A percentile compares a stretch with the other conserved stretches of the same genome.
Evolutionary conservation across 2,329 filamentous ascomycete species (phyloP).

Genomic region (Hymenotorrendiella dingleyae): DNA sequence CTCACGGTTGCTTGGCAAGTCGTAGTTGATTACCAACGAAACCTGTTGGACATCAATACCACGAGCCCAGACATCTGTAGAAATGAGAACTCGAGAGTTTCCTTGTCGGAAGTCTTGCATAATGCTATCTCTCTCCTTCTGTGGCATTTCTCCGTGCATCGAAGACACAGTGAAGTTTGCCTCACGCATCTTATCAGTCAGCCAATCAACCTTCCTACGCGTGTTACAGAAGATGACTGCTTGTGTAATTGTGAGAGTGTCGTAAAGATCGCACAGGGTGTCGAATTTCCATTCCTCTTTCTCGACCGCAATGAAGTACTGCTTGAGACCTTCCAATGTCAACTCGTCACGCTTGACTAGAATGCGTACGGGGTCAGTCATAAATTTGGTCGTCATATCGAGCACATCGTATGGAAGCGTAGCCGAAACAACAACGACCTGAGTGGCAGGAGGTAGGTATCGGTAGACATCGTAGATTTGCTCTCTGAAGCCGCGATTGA

Average conservation of each 20-base stretch:
- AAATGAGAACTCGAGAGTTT: conserved; percentile 96
- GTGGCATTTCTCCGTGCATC: conserved; percentile 99
- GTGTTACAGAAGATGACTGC: conserved; percentile 99
- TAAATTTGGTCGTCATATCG: conserved; percentile 99
- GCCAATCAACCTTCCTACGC: conserved; percentile 99
- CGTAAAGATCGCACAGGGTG: conserved; percentile 96
- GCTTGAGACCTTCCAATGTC: conserved; percentile 94
- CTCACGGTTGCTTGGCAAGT: conserved; percentile 96
- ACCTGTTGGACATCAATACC: conserved; percentile 99
- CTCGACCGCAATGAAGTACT: conserved; percentile 99
- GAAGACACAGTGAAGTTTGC: conserved; percentile 99
- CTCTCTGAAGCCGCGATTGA: conserved; percentile 94
- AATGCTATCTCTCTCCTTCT: conserved; percentile 94
- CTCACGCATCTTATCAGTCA: conserved; percentile 97
- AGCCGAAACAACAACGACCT: conserved; percentile 96
- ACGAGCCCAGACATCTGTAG: conserved; percentile 95
- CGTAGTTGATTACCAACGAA: conserved; percentile 99
- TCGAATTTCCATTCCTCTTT: conserved; percentile 99
- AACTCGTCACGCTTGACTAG: conserved; percentile 98
- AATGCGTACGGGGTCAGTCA: conserved; percentile 95
- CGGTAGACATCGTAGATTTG: conserved; percentile 99
- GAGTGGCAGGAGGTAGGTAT: conserved; percentile 90
- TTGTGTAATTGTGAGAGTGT: conserved; percentile 98
- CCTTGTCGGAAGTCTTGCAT: conserved; percentile 99
- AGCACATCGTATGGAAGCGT: conserved; percentile 97